phyloP scores from a whole-genome alignment of 192 early-diverging fungal species.

The Podila verticillata region DNA sequence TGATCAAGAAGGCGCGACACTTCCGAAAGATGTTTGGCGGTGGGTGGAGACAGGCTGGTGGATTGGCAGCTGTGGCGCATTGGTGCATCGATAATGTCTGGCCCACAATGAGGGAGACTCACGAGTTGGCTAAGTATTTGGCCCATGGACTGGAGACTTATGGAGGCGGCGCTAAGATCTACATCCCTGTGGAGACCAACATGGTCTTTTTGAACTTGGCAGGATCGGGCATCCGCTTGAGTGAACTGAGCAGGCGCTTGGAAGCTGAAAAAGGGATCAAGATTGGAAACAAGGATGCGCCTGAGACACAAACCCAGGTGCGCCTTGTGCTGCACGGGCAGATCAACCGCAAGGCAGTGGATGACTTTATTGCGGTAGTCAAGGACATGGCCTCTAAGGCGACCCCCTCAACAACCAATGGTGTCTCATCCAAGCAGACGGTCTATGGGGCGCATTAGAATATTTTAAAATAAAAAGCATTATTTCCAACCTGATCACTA shows the following conservation, averaged over 20 bases:
- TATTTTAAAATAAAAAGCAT: too few relatives aligned
- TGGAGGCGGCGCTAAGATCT: slow-evolving; percentile 65
- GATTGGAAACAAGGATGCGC: slow-evolving; percentile 58
- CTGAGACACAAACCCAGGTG: slow-evolving; percentile 43
- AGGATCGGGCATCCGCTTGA: slow-evolving; percentile 26
- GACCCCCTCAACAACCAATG: background rate
- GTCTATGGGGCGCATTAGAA: background rate
- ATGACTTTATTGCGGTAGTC: slow-evolving; percentile 56
- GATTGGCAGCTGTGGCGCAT: slow-evolving; percentile 78
- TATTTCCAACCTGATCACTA: too few relatives aligned
- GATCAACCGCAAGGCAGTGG: slow-evolving; percentile 62
- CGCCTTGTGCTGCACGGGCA: slow-evolving; percentile 81
- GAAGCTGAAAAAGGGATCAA: slow-evolving; percentile 36
- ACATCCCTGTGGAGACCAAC: slow-evolving; percentile 81
- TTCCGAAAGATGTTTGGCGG: slow-evolving; percentile 94
- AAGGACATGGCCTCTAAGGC: slow-evolving; percentile 15
- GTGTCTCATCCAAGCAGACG: background rate
- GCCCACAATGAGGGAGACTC: slow-evolving; percentile 76
- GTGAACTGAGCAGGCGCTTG: slow-evolving; percentile 27
- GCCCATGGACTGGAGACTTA: slow-evolving; percentile 62
- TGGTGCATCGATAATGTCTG: slow-evolving; percentile 80
- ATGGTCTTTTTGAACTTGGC: slow-evolving; percentile 82
- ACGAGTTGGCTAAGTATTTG: slow-evolving; percentile 68
- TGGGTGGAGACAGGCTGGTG: slow-evolving; percentile 93
- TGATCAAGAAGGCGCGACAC: slow-evolving; percentile 82